phyloP scores from a whole-genome alignment of 202 grass and related monocot species.

The Miscanthus sacchariflorus region DNA sequence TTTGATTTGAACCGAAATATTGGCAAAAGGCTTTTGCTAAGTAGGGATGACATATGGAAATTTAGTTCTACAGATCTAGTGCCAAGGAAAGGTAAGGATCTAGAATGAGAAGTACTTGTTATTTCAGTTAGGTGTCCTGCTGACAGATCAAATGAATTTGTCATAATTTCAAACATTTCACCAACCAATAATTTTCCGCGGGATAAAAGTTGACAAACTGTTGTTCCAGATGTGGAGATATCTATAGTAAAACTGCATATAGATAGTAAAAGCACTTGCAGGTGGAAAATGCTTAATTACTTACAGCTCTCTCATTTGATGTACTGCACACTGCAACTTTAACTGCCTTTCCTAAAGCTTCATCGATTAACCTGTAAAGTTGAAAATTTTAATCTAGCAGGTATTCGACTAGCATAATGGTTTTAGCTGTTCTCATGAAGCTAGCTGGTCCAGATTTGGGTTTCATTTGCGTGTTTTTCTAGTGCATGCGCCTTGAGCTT shows the following conservation, averaged over 20 bases:
- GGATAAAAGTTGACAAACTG: background rate
- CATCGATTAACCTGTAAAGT: slow-evolving; percentile 86
- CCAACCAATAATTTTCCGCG: background rate
- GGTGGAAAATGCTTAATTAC: slow-evolving; percentile 38
- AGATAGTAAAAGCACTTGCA: background rate
- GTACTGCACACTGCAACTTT: slow-evolving; percentile 98
- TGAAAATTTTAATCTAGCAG: slow-evolving; percentile 7
- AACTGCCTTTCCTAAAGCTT: slow-evolving; percentile 81
- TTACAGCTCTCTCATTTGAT: slow-evolving; percentile 98
- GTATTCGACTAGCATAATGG: background rate
- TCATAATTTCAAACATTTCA: background rate
- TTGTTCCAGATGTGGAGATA: background rate
- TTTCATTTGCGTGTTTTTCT: background rate
- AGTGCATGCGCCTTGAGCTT: background rate
- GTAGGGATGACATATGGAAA: background rate
- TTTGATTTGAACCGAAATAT: background rate
- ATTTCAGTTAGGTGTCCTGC: background rate
- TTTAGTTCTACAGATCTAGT: background rate
- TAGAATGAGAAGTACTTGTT: background rate
- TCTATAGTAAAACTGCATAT: background rate
- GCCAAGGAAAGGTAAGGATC: background rate
- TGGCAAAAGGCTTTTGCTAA: background rate
- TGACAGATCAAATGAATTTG: slow-evolving; percentile 8
- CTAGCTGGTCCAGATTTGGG: slow-evolving; percentile 22
- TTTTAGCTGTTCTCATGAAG: background rate